These are phyloP conservation scores for Paspalum notatum DNA, from an alignment of 176 grass and related monocot genomes.

Conservation along the genomic window DNA sequence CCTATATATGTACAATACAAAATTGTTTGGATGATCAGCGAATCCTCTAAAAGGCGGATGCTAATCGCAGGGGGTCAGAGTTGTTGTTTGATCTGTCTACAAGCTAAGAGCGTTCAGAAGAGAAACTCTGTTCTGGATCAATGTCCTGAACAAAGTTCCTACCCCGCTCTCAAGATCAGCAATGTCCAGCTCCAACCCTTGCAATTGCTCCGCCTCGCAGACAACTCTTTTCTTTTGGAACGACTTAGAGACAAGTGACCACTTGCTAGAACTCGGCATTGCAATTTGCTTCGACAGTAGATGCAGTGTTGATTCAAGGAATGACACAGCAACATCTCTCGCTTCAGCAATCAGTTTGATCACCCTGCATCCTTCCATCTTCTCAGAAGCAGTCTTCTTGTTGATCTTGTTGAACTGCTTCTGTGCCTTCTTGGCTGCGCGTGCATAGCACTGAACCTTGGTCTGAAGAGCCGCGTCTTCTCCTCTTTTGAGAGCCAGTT, in stretches of 20 bases:
- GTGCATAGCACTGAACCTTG: constrained; percentile 13
- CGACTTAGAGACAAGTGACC: constrained; percentile 19
- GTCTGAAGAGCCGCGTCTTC: not conserved
- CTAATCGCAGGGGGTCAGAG: constrained; percentile 18
- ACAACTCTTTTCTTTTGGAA: not conserved
- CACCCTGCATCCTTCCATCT: constrained; percentile 4
- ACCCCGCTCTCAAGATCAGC: constrained; percentile 21
- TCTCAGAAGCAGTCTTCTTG: not conserved
- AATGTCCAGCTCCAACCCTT: constrained; percentile 31
- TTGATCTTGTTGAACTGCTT: constrained; percentile 20
- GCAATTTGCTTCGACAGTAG: not conserved
- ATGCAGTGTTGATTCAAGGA: not conserved
- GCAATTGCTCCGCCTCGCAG: constrained; percentile 12
- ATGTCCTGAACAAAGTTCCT: constrained; percentile 38
- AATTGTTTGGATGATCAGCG: constrained; percentile 1
- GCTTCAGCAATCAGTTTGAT: not conserved
- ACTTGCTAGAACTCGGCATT: constrained; percentile 3
- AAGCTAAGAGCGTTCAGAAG: constrained; percentile 42
- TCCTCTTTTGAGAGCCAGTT: constrained; percentile 36
- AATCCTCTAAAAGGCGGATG: not conserved
- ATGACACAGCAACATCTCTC: not conserved
- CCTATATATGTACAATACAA: constrained; percentile 9
- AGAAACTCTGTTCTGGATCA: constrained; percentile 40
- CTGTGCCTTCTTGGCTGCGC: not conserved
- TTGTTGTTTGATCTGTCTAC: constrained; percentile 17